Percentiles rank a stretch among this genome's conserved stretches.
phyloP scores from a whole-genome alignment of 768 basidiomycete species.

The Daedaleopsis sinensis region DNA sequence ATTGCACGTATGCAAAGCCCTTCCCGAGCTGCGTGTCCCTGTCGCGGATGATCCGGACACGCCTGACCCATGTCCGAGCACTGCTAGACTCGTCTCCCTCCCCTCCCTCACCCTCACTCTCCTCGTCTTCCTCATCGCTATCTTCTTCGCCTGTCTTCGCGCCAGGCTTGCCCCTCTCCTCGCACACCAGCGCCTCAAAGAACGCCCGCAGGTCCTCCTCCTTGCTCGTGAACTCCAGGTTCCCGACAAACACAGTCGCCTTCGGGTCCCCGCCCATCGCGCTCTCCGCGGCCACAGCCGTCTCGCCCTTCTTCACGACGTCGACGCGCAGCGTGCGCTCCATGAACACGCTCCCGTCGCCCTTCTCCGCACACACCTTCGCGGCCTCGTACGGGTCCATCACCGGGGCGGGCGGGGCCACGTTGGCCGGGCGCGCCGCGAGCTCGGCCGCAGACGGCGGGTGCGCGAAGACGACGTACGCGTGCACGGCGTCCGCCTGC shows the following conservation, averaged over 20 bases:
- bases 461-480: slow-evolving; percentile 91
- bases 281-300: slow-evolving; percentile 9
- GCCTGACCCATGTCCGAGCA: slow-evolving; percentile 68
- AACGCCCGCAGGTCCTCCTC: slow-evolving; percentile 89
- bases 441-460: slow-evolving; percentile 42
- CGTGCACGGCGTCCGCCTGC: slow-evolving; percentile 74
- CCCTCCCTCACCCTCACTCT: no score
- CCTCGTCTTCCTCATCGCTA: slow-evolving; percentile 17
- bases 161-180: slow-evolving; percentile 67
- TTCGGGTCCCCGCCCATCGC: slow-evolving; percentile 65
- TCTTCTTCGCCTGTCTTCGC: slow-evolving; percentile 32
- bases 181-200: slow-evolving; percentile 76
- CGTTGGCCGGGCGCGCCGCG: slow-evolving; percentile 43
- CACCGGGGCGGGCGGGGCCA: slow-evolving; percentile 50
- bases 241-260: slow-evolving; percentile 87
- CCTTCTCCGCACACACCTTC: slow-evolving; percentile 52
- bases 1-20: slow-evolving; percentile 93
- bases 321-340: slow-evolving; percentile 84
- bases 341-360: slow-evolving; percentile 75
- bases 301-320: slow-evolving; percentile 45
- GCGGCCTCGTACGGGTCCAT: slow-evolving; percentile 79
- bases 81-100: slow-evolving; percentile 29
- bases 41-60: slow-evolving; percentile 88
- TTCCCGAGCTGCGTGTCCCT: slow-evolving; percentile 92
- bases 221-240: slow-evolving; percentile 87